These are phyloP conservation scores for Panaeolus cyanescens DNA, from an alignment of 768 basidiomycete species.

Conservation along the genomic window DNA sequence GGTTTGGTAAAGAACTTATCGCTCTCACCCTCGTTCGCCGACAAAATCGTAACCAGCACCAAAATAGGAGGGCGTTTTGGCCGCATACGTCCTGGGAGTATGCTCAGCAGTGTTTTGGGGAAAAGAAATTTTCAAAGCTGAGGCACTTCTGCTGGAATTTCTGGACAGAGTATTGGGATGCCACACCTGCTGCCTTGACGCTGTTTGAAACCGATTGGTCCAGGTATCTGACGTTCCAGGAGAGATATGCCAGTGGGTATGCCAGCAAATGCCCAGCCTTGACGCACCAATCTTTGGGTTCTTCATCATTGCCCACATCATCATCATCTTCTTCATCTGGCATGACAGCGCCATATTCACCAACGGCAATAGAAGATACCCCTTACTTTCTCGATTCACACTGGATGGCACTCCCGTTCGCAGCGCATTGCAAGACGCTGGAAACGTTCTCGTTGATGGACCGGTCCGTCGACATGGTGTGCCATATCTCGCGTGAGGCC, in stretches of 20 bases:
- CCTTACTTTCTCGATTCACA: conserved; percentile 25
- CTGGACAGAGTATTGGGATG: conserved; percentile 24
- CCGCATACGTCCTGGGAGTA: conserved; percentile 27
- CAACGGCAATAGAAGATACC: conserved; percentile 12
- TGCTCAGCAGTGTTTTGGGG: conserved; percentile 15
- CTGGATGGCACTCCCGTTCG: conserved; percentile 24
- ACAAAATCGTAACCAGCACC: conserved; percentile 21
- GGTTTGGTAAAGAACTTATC: conserved; percentile 18
- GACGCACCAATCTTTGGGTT: neutral
- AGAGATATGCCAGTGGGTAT: neutral
- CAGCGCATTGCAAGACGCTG: conserved; percentile 20
- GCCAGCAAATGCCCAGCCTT: neutral
- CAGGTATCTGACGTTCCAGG: neutral
- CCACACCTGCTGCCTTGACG: conserved; percentile 18
- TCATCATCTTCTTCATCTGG: no score
- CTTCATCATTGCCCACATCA: conserved; percentile 3
- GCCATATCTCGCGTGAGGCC: conserved; percentile 13
- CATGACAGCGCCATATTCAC: neutral
- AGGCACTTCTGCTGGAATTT: conserved; percentile 31
- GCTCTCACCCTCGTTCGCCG: conserved; percentile 27
- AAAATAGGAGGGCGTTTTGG: conserved; percentile 22
- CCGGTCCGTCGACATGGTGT: conserved; percentile 23
- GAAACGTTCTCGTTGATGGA: conserved; percentile 23
- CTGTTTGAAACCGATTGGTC: conserved; percentile 20
- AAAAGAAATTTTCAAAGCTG: conserved; percentile 11